These are phyloP conservation scores for Solanum appendiculatum DNA, from an alignment of 257 asterid genomes.

Conservation along the genomic window DNA sequence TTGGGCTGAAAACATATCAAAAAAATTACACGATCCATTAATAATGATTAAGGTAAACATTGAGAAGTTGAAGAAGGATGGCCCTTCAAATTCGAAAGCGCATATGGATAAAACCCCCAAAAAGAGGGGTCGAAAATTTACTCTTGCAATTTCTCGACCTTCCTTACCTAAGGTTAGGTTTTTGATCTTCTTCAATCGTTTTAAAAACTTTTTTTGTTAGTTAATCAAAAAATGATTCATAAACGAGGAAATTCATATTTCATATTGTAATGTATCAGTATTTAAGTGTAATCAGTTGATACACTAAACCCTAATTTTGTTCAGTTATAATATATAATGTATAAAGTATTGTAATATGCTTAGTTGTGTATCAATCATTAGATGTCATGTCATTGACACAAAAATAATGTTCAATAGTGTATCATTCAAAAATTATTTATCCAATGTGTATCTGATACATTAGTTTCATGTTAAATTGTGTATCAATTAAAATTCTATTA, in stretches of 20 bases:
- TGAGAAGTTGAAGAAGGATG: too few relatives aligned
- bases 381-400: background rate
- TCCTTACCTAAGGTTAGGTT: too few relatives aligned
- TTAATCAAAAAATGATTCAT: background rate
- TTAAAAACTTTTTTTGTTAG: too few relatives aligned
- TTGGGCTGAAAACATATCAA: too few relatives aligned
- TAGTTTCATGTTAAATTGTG: background rate
- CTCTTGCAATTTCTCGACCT: too few relatives aligned
- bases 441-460: background rate
- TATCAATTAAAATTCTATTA: background rate
- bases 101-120: too few relatives aligned
- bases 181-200: too few relatives aligned
- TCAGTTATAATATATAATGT: background rate
- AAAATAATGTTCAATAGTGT: background rate
- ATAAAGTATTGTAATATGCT: too few relatives aligned
- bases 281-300: background rate
- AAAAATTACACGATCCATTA: too few relatives aligned
- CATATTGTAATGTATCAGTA: background rate
- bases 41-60: too few relatives aligned
- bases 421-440: background rate
- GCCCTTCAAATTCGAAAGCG: too few relatives aligned
- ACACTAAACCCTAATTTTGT: background rate
- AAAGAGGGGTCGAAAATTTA: too few relatives aligned
- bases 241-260: background rate
- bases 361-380: background rate